Percentiles rank a stretch among this genome's conserved stretches.
phyloP scores from a whole-genome alignment of 257 asterid genomes.

The Henckelia pumila region DNA sequence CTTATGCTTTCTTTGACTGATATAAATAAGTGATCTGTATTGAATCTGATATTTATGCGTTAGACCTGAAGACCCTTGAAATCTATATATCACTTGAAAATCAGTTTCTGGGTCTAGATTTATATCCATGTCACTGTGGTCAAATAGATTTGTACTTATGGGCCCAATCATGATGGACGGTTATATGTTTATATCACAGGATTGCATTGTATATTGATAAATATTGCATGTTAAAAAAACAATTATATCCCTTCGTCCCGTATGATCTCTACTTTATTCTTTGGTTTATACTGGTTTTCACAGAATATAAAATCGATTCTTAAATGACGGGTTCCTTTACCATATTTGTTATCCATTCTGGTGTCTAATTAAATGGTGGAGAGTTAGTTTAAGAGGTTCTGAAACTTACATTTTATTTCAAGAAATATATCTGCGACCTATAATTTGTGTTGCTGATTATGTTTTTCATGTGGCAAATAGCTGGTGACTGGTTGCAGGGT shows the following conservation, averaged over 20 bases:
- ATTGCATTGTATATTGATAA: not conserved
- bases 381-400: slow-evolving; percentile 6
- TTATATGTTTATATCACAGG: too few species aligned
- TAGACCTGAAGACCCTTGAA: not conserved
- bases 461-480: slow-evolving; percentile 34
- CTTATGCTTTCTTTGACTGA: not conserved
- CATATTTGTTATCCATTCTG: not conserved
- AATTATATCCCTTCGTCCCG: too few species aligned
- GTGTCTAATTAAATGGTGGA: not conserved
- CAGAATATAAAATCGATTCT: too few species aligned
- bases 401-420: slow-evolving; percentile 4
- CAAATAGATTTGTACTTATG: not conserved
- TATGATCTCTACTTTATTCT: not conserved
- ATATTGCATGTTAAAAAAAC: not conserved
- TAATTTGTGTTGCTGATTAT: slow-evolving; percentile 3
- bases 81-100: not conserved
- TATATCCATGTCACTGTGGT: too few species aligned
- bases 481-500: slow-evolving; percentile 72
- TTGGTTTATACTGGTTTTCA: not conserved
- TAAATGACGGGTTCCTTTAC: not conserved
- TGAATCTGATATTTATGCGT: slow-evolving; percentile 27
- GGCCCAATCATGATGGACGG: too few species aligned
- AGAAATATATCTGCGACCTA: slow-evolving; percentile 1
- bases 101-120: too few species aligned
- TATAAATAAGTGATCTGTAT: slow-evolving; percentile 2